Base-by-base conservation (phyloP, 148 eudicot species). In the Camellia lanceoleosa region DNA sequence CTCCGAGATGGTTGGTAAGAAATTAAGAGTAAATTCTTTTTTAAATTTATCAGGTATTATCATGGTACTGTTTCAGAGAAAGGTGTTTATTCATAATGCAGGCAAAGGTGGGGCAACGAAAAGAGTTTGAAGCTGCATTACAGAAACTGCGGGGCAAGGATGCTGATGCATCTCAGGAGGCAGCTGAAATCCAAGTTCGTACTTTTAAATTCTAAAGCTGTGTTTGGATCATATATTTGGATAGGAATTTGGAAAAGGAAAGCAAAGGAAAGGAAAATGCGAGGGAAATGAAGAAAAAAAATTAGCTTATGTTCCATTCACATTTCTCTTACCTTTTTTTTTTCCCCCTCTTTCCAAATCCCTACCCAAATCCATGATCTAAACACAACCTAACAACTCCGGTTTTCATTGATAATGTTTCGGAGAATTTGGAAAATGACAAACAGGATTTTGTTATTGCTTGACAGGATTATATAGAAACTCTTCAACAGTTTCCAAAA, bases 1-100 rank as follows among this genome's bases (percentile, higher is more conserved):
- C 98, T 66, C 99, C 99, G 18, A 89, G 99, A 83, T 96, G 99
- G 99, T 89, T 96, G 90, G 99, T 96, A 89, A 84, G 92, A 79
- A 78, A 46, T 41, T 14, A 12, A 55, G 62, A 10, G 7, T 51
- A 41, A 46, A 71, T 0, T 30, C 38, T 30, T 30, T 1, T 70
- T 2, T 3, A 74, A 67, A 44, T 2, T 58, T 51, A 11, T 19
- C 58, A 20, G 46, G 13, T 63, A 41, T 71, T 19, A 11, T 5
- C 9, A 13, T 62, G 4, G 14, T 59, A 55, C 5, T 14, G n/a
- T 11, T 20, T 60, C 3, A 15, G 76, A 42, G 14, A 72, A 14
- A 66, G 46, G 76, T 20, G 6, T 12, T 7, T 43, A 46, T 16
- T 58, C 13, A 47, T 42, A 43, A 61, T 82, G 83, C 89, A 96